Percentiles rank a stretch among this genome's conserved stretches.
Conservation (phyloP, 192 early-diverging fungal genomes). For the Pilaira anomala region DNA sequence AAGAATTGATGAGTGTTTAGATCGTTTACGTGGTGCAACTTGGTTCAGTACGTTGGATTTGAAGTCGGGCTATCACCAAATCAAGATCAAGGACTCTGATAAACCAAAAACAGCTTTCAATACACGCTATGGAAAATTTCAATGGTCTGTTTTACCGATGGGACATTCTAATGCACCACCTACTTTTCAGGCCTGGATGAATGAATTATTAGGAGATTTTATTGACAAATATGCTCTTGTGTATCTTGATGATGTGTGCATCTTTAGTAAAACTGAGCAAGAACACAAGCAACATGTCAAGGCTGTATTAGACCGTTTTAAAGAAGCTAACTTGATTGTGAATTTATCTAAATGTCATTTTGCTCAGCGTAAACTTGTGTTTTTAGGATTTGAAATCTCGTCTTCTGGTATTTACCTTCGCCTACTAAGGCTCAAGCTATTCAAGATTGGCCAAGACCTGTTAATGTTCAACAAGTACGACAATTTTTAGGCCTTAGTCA, state of each 20-base stretch:
- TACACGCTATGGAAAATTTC: constrained; percentile 5
- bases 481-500: constrained; percentile 26
- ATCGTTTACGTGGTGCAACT: constrained; percentile 11
- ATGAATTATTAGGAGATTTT: background rate
- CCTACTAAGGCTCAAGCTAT: constrained; percentile 24
- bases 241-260: constrained; percentile 44
- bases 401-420: background rate
- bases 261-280: constrained; percentile 26
- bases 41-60: constrained; percentile 27
- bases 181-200: constrained; percentile 23
- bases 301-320: constrained; percentile 9
- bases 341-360: background rate
- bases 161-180: constrained; percentile 26
- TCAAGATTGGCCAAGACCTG: constrained; percentile 20
- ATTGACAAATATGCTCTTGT: constrained; percentile 15
- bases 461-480: constrained; percentile 12
- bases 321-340: background rate
- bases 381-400: constrained; percentile 18
- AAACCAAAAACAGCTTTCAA: background rate
- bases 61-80: constrained; percentile 24
- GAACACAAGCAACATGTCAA: constrained; percentile 23
- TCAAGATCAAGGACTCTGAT: background rate
- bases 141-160: constrained; percentile 33
- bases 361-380: background rate
- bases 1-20: constrained; percentile 31